Conservation (phyloP, 1,284 basidiomycete genomes). For the Malassezia yamatoensis region DNA sequence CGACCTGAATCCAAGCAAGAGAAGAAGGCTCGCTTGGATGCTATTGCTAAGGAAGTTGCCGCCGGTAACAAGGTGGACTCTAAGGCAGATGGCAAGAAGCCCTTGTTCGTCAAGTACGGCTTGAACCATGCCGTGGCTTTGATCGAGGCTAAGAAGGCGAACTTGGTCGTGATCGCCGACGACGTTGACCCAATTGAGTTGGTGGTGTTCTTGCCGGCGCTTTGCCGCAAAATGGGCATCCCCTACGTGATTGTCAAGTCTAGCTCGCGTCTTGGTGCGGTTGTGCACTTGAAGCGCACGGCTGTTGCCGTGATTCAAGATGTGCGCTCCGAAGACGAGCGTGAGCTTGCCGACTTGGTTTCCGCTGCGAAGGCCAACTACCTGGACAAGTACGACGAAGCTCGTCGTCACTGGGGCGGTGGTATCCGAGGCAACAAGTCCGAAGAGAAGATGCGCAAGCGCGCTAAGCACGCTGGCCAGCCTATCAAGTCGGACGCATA, state of each 20-base stretch:
- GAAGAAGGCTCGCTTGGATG: slow-evolving; percentile 87
- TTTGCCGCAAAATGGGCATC: slow-evolving; percentile 98
- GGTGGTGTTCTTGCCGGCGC: slow-evolving; percentile 82
- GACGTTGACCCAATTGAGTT: slow-evolving; percentile 99
- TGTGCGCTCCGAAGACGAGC: slow-evolving; percentile 84
- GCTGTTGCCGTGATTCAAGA: slow-evolving; percentile 84
- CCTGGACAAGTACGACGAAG: slow-evolving; percentile 88
- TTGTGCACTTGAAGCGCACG: slow-evolving; percentile 96
- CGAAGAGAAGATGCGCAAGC: slow-evolving; percentile 80
- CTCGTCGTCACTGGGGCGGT: slow-evolving; percentile 87
- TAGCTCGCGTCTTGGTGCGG: slow-evolving; percentile 90
- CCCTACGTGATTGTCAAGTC: slow-evolving; percentile 95
- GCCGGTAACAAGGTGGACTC: slow-evolving; percentile 53
- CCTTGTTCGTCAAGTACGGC: slow-evolving; percentile 89
- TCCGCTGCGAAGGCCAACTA: slow-evolving; percentile 91
- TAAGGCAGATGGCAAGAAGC: slow-evolving; percentile 59
- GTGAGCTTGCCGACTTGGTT: slow-evolving; percentile 83
- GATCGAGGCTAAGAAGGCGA: slow-evolving; percentile 85
- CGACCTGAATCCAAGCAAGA: slow-evolving; percentile 88
- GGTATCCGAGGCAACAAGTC: slow-evolving; percentile 88
- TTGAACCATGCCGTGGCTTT: slow-evolving; percentile 92
- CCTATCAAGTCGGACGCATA: slow-evolving; percentile 1
- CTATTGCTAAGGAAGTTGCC: slow-evolving; percentile 64
- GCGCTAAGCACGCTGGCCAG: slow-evolving; percentile 73
- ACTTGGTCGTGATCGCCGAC: slow-evolving; percentile 90